Conservation (phyloP, 2,329 filamentous ascomycete genomes). For the Exophiala phaeomuriformis region DNA sequence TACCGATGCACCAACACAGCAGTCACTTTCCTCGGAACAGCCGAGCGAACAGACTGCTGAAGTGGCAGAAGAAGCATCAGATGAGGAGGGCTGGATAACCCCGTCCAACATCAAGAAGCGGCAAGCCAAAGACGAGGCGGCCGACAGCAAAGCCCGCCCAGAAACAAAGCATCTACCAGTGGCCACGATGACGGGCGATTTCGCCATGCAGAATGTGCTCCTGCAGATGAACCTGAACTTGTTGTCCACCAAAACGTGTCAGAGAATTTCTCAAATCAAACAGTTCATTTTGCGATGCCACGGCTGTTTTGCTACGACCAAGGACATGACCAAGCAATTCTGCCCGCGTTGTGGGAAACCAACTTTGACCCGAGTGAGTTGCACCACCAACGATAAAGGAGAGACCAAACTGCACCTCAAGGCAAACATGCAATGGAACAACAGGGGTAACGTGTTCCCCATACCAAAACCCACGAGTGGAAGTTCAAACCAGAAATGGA, state of each 20-base stretch:
- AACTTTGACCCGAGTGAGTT: constrained; percentile 75
- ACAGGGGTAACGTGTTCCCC: constrained; percentile 82
- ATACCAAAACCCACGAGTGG: constrained; percentile 85
- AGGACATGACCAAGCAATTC: constrained; percentile 83
- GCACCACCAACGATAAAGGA: constrained; percentile 72
- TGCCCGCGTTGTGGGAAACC: constrained; percentile 85
- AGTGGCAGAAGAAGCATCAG: constrained; percentile 28
- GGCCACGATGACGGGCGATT: constrained; percentile 90
- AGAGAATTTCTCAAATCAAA: constrained; percentile 75
- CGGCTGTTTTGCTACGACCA: constrained; percentile 78
- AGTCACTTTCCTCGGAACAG: neutral
- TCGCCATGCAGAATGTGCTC: constrained; percentile 94
- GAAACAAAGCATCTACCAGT: constrained; percentile 66
- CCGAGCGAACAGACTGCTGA: constrained; percentile 24
- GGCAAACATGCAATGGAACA: constrained; percentile 95
- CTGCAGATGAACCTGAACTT: constrained; percentile 92
- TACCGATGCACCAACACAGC: neutral
- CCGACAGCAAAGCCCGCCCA: constrained; percentile 43
- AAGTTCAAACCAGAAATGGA: constrained; percentile 66
- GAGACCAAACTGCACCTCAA: constrained; percentile 82
- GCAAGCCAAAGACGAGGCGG: constrained; percentile 58
- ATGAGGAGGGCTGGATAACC: constrained; percentile 80
- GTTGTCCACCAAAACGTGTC: constrained; percentile 63
- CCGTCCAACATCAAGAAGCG: constrained; percentile 83
- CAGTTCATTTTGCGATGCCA: constrained; percentile 90